phyloP scores from a whole-genome alignment of 2,329 filamentous ascomycete genomes.

The Trichoderma hamatum region DNA sequence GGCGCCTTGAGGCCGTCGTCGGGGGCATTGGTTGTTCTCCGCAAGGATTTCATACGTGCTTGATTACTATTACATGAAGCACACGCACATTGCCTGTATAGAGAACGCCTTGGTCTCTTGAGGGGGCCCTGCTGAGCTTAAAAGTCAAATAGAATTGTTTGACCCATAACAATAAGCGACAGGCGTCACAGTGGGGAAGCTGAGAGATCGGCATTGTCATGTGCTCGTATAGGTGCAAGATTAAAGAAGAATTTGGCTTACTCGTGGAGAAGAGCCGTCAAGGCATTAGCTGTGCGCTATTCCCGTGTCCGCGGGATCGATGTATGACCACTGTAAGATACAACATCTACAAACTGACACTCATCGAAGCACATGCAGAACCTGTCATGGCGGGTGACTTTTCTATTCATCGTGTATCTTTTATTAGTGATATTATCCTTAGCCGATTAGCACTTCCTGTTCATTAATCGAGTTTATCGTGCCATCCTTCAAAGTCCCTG shows the following conservation, averaged over 20 bases:
- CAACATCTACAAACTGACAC: not conserved
- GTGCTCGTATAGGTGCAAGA: not conserved
- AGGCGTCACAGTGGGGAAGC: slow-evolving; percentile 3
- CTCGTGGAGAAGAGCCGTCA: not conserved
- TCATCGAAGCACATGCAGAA: not conserved
- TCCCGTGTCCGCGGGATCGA: not conserved
- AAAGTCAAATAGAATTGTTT: not conserved
- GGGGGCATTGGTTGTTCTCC: not conserved
- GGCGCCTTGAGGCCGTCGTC: not conserved
- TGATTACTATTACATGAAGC: not conserved
- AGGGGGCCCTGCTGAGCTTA: not conserved
- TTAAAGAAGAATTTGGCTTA: not conserved
- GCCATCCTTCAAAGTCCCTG: not conserved
- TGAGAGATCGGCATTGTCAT: not conserved
- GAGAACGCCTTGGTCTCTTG: not conserved
- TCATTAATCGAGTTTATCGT: not conserved
- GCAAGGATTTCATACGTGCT: not conserved
- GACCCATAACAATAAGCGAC: not conserved
- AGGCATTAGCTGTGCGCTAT: not conserved
- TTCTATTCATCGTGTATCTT: not conserved
- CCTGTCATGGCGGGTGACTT: not conserved
- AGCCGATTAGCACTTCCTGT: not conserved
- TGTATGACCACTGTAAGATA: not conserved
- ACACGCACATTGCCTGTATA: not conserved
- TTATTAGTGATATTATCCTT: not conserved